Base-by-base conservation (phyloP, 352 stramenopile species). In the Phytophthora gonapodyides region DNA sequence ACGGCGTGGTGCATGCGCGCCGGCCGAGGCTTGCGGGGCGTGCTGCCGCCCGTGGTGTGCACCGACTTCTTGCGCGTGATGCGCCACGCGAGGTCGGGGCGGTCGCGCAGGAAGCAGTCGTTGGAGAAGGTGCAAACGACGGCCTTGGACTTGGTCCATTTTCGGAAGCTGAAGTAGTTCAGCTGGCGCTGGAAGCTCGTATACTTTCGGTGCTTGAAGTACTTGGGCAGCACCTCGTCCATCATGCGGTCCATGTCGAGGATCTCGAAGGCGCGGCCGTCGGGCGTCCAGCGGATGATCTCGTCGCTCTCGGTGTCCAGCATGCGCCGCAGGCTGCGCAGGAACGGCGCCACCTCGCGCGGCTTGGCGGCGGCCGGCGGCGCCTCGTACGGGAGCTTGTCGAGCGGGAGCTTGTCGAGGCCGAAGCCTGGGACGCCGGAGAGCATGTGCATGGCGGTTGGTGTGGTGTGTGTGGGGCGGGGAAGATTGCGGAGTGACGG, bases 141-240 rank as follows among this genome's bases (percentile, higher is more conserved):
- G 37, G 81, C 73, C 67, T 85, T 84, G 69, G 78, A 85, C 76
- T 76, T 83, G 58, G 81, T 98, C 91, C 63, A 84, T 50, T 81
- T 95, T 65, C 75, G 82, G 51, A 81, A 89, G 73, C 67, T 87
- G 58, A 76, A 96, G 42, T 94, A 82, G 67, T 94, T 93, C 47
- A 97, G 78, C 69, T 96, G 89, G 10, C 91, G 75, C 71, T 94
- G 85, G 64, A 97, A 97, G 57, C 75, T 90, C 50, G 83, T 84
- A 64, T 93, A 89, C 60, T 93, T 94, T 59, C 74, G 80, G 66
- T 96, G 87, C 54, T 87, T 88, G 61, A 96, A 96, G 61, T 95
- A 95, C 38, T 82, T 82, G 7, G 90, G 88, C 43, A 96, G 71
- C 44, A 96, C 73, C 13, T 75, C 36, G 21, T 74, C 30, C 66